Percentiles rank a stretch among this genome's conserved stretches.
These are phyloP conservation scores for Macaranga tanarius DNA, from an alignment of 441 rosid genomes.

Conservation along the genomic window DNA sequence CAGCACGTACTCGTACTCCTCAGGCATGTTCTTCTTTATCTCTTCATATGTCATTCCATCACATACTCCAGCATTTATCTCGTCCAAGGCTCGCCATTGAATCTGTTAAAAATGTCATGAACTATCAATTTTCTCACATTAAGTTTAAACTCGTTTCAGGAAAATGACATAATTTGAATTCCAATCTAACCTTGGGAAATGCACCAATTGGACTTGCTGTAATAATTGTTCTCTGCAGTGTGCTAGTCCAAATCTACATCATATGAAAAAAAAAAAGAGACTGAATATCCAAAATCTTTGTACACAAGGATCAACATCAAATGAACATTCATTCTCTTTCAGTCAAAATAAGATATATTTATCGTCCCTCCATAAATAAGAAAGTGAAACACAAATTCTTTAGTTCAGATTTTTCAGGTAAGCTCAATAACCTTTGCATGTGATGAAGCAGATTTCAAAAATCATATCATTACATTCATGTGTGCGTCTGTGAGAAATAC, in stretches of 20 bases:
- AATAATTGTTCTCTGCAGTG: constrained; percentile 84
- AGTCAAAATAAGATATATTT: too few relatives aligned
- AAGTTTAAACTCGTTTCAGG: not conserved
- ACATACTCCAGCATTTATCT: constrained; percentile 96
- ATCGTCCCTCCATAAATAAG: too few relatives aligned
- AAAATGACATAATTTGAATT: constrained; percentile 13
- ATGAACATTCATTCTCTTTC: too few relatives aligned
- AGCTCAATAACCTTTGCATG: too few relatives aligned
- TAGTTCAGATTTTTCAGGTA: too few relatives aligned
- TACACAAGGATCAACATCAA: too few relatives aligned
- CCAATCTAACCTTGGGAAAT: constrained; percentile 86
- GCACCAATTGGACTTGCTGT: constrained; percentile 88
- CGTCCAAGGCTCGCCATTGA: constrained; percentile 99
- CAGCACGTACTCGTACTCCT: constrained; percentile 79
- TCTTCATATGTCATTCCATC: constrained; percentile 99
- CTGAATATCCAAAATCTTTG: not conserved
- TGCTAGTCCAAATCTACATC: constrained; percentile 96
- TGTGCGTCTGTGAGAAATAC: not conserved
- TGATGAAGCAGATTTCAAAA: not conserved
- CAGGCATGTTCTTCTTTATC: constrained; percentile 91
- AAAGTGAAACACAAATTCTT: too few relatives aligned
- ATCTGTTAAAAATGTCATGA: constrained; percentile 42
- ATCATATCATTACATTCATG: not conserved
- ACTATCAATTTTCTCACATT: not conserved
- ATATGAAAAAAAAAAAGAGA: constrained; percentile 1